Evolutionary conservation across 1,139 yeast genomes (phyloP), one percentile per base, ranked within the genome.

Genomic region (Suhomyces wounanorum): DNA sequence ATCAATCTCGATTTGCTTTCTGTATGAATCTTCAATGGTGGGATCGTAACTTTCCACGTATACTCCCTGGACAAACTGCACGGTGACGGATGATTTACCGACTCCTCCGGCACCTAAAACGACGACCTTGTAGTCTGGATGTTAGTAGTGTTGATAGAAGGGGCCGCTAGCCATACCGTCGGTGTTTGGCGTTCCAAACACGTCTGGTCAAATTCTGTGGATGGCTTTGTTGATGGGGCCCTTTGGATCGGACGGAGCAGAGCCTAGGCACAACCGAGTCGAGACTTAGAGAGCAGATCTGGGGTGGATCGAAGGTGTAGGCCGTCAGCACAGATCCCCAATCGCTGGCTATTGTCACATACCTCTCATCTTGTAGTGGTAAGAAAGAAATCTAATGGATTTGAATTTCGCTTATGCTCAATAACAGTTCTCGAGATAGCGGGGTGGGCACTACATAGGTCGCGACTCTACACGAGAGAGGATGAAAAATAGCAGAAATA

Each of bases 1-100:
- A 69, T 94, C 97, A 47, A 94, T 87, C 64, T 89, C 94, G 53
- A 92, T 85, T 60, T 90, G 96, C 62, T 92, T 94, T 53, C 97
- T 78, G 70, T 94, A 94, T 1, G 97, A 89, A 67, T 94, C 81
- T 61, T 77, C 81, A 54, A 77, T 77, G 40, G 81, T 77, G 10
- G 60, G 62, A 39, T 77, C 82, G 58, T 77, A 77, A 59, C 79
- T 75, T 59, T 77, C 82, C 25, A 77, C 80, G 56, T 77, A 77
- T 8, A 77, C 80, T 9, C 81, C 81, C 59, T 77, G 81, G 4
- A 77, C 81, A 54, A 77, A 77, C 56, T 77, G 82, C 9, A 77
- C 82, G 21, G 82, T 77, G 41, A 77, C 77, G 25, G 80, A 76
- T 25, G 81, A 77, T 58, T 77, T 77, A 60, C 82, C 82, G 17